phyloP scores from a whole-genome alignment of 176 grass and related monocot species.

The Carex parvula region DNA sequence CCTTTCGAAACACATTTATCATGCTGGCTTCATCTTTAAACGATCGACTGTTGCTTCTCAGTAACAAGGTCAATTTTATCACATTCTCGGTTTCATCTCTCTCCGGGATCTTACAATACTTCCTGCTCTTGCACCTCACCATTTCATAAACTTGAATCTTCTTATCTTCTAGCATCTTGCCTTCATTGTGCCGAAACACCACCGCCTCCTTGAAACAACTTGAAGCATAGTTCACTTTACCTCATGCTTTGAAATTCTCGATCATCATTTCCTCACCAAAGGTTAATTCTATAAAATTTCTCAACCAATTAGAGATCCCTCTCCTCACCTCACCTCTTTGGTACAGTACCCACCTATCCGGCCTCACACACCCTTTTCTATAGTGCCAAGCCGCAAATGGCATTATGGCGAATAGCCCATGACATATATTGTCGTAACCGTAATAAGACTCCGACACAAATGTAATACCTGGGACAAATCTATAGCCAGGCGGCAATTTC shows the following conservation, averaged over 20 bases:
- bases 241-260: neutral
- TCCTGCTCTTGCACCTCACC: conserved; percentile 36
- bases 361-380: conserved; percentile 15
- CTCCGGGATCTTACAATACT: conserved; percentile 9
- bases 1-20: conserved; percentile 26
- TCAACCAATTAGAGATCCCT: conserved; percentile 15
- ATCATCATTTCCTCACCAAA: conserved; percentile 15
- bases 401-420: conserved; percentile 14
- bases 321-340: conserved; percentile 29
- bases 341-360: conserved; percentile 31
- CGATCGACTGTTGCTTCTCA: conserved; percentile 21
- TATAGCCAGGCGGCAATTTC: conserved; percentile 20
- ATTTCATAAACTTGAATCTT: conserved; percentile 26
- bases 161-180: conserved; percentile 27
- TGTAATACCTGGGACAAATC: conserved; percentile 18
- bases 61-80: conserved; percentile 24
- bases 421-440: conserved; percentile 32
- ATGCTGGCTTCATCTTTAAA: conserved; percentile 37
- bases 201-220: conserved; percentile 34
- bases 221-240: neutral
- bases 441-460: conserved; percentile 35
- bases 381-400: conserved; percentile 35
- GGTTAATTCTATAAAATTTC: neutral
- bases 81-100: neutral
- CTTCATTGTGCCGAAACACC: conserved; percentile 30